Percentiles rank a stretch among this genome's conserved stretches.
These are phyloP conservation scores for Blastobotrys muscicola DNA, from an alignment of 805 yeast species.

Conservation along the genomic window DNA sequence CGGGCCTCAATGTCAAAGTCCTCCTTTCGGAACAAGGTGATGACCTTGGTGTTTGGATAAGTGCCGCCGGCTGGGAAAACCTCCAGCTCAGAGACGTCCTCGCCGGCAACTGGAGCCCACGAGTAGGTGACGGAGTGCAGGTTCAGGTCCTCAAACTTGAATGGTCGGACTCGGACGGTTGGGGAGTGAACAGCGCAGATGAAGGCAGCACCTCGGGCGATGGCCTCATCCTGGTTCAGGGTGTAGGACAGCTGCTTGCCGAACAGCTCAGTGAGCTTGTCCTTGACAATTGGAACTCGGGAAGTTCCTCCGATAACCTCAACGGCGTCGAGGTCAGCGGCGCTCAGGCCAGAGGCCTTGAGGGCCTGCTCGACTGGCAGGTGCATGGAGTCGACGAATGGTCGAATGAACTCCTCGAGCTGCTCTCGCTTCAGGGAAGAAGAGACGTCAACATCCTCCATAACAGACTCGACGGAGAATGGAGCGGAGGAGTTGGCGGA, in stretches of 20 bases:
- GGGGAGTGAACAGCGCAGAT: slow-evolving; percentile 99
- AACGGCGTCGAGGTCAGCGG: slow-evolving; percentile 74
- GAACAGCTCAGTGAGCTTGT: slow-evolving; percentile 67
- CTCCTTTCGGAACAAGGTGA: slow-evolving; percentile 84
- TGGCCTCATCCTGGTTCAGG: slow-evolving; percentile 97
- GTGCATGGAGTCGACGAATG: slow-evolving; percentile 66
- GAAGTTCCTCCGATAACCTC: slow-evolving; percentile 98
- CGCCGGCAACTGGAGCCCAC: slow-evolving; percentile 93
- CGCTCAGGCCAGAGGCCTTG: slow-evolving; percentile 62
- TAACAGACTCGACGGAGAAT: slow-evolving; percentile 88
- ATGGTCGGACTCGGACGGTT: slow-evolving; percentile 95
- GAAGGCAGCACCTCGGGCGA: slow-evolving; percentile 98
- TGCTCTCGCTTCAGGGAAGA: slow-evolving; percentile 83
- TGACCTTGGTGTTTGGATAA: slow-evolving; percentile 92
- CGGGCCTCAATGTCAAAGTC: slow-evolving; percentile 82
- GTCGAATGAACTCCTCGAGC: slow-evolving; percentile 80
- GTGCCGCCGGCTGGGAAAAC: slow-evolving; percentile 92
- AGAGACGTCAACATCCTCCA: slow-evolving; percentile 94
- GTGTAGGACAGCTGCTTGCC: slow-evolving; percentile 85
- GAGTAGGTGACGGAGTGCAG: slow-evolving; percentile 84
- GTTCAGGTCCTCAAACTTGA: slow-evolving; percentile 94
- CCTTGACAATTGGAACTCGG: slow-evolving; percentile 91
- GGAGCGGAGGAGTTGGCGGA: slow-evolving; percentile 96
- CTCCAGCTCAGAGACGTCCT: slow-evolving; percentile 79
- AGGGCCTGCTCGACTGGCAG: slow-evolving; percentile 77